These are phyloP conservation scores for Penicillium atrosanguineum DNA, from an alignment of 495 filamentous ascomycete genomes.

Conservation along the genomic window DNA sequence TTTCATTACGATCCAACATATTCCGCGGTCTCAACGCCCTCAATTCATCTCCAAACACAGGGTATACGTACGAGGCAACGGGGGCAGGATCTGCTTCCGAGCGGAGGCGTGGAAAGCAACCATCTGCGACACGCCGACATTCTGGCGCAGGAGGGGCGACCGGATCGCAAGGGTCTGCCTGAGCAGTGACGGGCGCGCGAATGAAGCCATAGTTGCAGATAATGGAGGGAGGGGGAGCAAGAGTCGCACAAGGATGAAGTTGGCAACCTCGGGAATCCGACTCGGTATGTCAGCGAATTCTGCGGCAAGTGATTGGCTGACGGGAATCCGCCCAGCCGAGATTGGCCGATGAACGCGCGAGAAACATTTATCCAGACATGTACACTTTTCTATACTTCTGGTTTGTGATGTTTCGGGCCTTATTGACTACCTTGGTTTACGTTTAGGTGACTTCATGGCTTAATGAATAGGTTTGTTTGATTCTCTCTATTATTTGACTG, in stretches of 20 bases:
- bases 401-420: neutral
- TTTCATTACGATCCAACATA: neutral
- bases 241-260: conserved; percentile 38
- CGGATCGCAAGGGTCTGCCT: conserved; percentile 41
- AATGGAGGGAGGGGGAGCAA: conserved; percentile 20
- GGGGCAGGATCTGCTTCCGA: conserved; percentile 64
- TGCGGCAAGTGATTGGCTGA: conserved; percentile 41
- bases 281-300: conserved; percentile 46
- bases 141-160: conserved; percentile 37
- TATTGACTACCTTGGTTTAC: too few species aligned
- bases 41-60: neutral
- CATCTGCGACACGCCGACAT: conserved; percentile 44
- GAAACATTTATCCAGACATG: neutral
- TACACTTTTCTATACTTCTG: neutral
- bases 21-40: neutral
- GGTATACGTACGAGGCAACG: conserved; percentile 60
- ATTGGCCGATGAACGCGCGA: conserved; percentile 38
- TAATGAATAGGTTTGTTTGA: neutral
- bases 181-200: conserved; percentile 42
- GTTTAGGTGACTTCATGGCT: neutral
- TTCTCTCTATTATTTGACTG: neutral
- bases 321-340: conserved; percentile 42
- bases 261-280: conserved; percentile 46
- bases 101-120: conserved; percentile 73
- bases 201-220: conserved; percentile 39